Evolutionary conservation across 2,329 filamentous ascomycete genomes (phyloP).

Genomic region (Botrytis hyacinthi): DNA sequence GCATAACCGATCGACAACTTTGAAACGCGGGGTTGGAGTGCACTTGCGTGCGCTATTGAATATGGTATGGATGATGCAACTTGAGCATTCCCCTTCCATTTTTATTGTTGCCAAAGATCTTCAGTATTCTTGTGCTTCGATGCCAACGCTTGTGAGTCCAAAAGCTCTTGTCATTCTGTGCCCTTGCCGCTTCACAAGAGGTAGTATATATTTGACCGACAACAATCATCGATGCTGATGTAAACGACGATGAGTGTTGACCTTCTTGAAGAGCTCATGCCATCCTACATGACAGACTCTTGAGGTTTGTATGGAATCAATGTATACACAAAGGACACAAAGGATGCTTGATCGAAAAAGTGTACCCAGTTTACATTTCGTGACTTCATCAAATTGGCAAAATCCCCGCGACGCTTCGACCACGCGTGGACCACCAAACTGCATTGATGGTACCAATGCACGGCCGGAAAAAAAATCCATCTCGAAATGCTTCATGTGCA

Average conservation of each 20-base stretch:
- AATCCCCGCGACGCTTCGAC: background rate
- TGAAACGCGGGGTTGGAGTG: background rate
- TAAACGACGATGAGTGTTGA: background rate
- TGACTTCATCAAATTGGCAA: background rate
- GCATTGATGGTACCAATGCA: constrained; percentile 10
- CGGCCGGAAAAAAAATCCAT: constrained; percentile 22
- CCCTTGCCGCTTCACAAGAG: background rate
- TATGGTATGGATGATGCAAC: background rate
- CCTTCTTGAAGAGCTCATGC: background rate
- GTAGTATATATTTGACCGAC: background rate
- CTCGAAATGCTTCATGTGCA: constrained; percentile 13
- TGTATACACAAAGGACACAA: background rate
- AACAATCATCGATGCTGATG: background rate
- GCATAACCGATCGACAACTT: background rate
- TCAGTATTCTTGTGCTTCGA: background rate
- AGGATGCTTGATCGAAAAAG: background rate
- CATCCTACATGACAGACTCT: background rate
- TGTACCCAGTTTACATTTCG: background rate
- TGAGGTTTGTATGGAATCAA: background rate
- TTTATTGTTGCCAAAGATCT: background rate
- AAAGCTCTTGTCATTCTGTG: background rate
- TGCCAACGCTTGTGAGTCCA: background rate
- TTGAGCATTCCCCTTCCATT: background rate
- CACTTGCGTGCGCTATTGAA: background rate
- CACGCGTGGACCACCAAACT: background rate